Evolutionary conservation across 2,329 filamentous ascomycete genomes (phyloP).

Genomic region (Nakataea oryzae): DNA sequence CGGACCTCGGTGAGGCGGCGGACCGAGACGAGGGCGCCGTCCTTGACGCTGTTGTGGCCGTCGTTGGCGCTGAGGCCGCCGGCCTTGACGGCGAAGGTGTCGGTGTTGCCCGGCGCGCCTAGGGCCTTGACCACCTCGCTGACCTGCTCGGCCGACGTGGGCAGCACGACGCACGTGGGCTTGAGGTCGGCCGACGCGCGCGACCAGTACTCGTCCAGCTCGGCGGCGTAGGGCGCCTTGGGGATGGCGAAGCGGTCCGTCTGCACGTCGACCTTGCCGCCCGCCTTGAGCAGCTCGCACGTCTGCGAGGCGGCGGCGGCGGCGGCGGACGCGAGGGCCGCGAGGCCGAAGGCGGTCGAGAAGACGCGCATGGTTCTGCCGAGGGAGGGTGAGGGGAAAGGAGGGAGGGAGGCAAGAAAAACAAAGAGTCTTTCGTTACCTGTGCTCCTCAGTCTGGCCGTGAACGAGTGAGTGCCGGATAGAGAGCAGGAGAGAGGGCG

Average conservation of each 20-base stretch:
- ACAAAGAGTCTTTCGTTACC: background rate
- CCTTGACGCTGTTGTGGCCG: constrained; percentile 30
- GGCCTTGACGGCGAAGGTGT: constrained; percentile 37
- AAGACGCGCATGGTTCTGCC: background rate
- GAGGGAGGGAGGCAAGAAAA: too few relatives aligned
- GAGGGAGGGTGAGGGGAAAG: too few relatives aligned
- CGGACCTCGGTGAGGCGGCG: constrained; percentile 35
- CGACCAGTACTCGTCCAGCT: constrained; percentile 10
- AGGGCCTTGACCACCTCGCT: constrained; percentile 9
- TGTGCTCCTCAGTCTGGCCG: background rate
- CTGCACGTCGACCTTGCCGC: background rate
- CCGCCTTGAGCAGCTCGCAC: constrained; percentile 1
- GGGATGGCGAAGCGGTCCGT: constrained; percentile 1
- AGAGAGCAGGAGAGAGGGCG: background rate
- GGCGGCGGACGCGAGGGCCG: background rate
- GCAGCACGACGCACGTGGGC: constrained; percentile 12
- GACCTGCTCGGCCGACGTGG: constrained; percentile 10
- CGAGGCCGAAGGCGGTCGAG: background rate
- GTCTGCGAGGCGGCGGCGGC: background rate
- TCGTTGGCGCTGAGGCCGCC: constrained; percentile 48
- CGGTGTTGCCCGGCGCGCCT: background rate
- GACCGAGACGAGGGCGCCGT: constrained; percentile 46
- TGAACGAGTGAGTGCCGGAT: background rate
- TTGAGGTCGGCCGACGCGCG: constrained; percentile 10
- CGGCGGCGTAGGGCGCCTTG: background rate